A percentile compares a stretch with the other conserved stretches of the same genome.
These are phyloP conservation scores for Alternaria ethzedia DNA, from an alignment of 2,329 filamentous ascomycete species.

Conservation along the genomic window DNA sequence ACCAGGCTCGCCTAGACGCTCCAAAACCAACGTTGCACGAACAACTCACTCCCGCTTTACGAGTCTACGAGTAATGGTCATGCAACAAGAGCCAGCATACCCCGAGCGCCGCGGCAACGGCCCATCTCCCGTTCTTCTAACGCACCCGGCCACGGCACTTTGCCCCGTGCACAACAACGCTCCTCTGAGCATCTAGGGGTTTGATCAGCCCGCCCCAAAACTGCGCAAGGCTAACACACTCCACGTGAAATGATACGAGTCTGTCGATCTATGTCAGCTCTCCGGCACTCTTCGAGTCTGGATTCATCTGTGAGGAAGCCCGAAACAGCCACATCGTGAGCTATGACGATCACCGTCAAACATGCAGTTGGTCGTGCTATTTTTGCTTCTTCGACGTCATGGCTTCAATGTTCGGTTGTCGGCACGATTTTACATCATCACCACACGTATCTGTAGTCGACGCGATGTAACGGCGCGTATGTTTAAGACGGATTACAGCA, in stretches of 20 bases:
- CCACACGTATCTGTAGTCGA: neutral
- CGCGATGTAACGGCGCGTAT: neutral
- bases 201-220: constrained; percentile 8
- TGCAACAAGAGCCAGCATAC: constrained; percentile 20
- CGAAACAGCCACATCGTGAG: neutral
- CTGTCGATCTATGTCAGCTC: neutral
- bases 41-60: neutral
- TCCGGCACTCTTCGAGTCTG: neutral
- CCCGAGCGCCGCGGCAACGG: constrained; percentile 28
- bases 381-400: neutral
- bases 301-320: neutral
- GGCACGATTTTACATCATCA: too few species aligned
- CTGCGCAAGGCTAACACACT: neutral
- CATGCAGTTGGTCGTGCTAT: neutral
- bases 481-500: neutral
- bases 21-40: constrained; percentile 1
- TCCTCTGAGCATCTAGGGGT: constrained; percentile 22
- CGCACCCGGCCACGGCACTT: constrained; percentile 18
- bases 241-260: neutral
- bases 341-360: neutral
- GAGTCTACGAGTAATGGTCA: constrained; percentile 10
- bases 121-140: constrained; percentile 18
- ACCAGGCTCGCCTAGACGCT: neutral
- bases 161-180: constrained; percentile 16
- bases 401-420: too few species aligned